Evolutionary conservation across 352 stramenopile species (phyloP).

Genomic region (Globisporangium heterothallicum): DNA sequence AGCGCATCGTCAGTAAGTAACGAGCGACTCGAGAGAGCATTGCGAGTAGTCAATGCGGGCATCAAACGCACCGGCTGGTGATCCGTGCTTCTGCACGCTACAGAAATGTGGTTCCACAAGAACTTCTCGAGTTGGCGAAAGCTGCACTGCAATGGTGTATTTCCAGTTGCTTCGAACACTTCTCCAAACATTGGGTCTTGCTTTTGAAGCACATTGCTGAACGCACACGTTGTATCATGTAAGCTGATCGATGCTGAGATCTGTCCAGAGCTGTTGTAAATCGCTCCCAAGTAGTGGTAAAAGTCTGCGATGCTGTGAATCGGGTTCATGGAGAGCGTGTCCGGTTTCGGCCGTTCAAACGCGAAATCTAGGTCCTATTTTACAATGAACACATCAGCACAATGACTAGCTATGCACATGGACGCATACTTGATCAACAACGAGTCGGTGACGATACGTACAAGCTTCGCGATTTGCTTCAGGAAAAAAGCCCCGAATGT

Average conservation of each 20-base stretch:
- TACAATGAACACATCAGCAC: not conserved
- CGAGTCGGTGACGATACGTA: too few species aligned
- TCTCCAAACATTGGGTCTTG: not conserved
- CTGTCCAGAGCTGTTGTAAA: not conserved
- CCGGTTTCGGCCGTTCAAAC: not conserved
- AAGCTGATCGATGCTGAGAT: not conserved
- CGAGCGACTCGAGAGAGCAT: not conserved
- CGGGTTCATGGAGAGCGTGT: too few species aligned
- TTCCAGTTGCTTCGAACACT: not conserved
- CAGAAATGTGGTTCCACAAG: not conserved
- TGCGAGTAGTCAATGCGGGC: not conserved
- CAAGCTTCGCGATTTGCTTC: not conserved
- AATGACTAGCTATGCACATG: not conserved
- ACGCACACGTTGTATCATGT: not conserved
- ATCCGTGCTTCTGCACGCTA: not conserved
- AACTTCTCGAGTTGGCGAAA: not conserved
- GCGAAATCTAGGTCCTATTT: not conserved
- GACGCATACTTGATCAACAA: too few species aligned
- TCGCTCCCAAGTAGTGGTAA: not conserved
- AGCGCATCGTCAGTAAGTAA: too few species aligned
- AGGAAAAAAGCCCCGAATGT: constrained; percentile 11
- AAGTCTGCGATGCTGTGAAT: too few species aligned
- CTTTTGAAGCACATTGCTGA: not conserved
- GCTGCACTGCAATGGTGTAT: not conserved
- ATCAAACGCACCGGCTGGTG: not conserved